Evolutionary conservation across 2,329 filamentous ascomycete species (phyloP).

Genomic region (Pseudogymnoascus verrucosus): DNA sequence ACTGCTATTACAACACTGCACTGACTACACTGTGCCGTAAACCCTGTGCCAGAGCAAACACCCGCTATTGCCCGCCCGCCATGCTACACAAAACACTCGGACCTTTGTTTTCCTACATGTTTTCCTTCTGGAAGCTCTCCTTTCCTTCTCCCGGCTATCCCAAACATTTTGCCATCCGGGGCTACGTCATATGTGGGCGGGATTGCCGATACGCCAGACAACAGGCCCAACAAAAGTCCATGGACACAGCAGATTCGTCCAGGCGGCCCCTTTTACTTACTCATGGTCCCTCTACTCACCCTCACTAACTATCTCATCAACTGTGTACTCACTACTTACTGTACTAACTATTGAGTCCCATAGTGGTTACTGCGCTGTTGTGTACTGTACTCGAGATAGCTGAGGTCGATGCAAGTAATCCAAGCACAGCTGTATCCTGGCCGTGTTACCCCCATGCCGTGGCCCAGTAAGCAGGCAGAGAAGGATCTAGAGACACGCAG

Average conservation of each 20-base stretch:
- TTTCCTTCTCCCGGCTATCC: slow-evolving; percentile 4
- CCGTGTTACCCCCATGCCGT: background rate
- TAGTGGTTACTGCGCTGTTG: background rate
- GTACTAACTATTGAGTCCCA: background rate
- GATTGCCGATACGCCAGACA: slow-evolving; percentile 2
- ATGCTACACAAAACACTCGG: background rate
- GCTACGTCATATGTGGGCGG: slow-evolving; percentile 1
- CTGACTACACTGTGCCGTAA: background rate
- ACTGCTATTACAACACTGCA: background rate
- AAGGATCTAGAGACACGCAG: background rate
- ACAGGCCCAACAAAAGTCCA: background rate
- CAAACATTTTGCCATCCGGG: background rate
- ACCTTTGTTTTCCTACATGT: background rate
- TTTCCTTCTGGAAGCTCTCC: slow-evolving; percentile 1
- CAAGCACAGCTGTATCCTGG: background rate
- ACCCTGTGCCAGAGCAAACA: background rate
- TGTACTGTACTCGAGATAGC: background rate
- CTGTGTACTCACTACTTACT: background rate
- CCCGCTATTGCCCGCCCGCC: background rate
- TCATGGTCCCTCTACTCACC: background rate
- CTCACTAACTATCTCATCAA: background rate
- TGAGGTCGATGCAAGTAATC: background rate
- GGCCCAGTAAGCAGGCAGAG: background rate
- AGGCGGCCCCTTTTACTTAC: background rate
- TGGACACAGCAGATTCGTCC: background rate